A percentile compares a stretch with the other conserved stretches of the same genome.
These are phyloP conservation scores for Fusarium liriodendri DNA, from an alignment of 2,329 filamentous ascomycete species.

Conservation along the genomic window DNA sequence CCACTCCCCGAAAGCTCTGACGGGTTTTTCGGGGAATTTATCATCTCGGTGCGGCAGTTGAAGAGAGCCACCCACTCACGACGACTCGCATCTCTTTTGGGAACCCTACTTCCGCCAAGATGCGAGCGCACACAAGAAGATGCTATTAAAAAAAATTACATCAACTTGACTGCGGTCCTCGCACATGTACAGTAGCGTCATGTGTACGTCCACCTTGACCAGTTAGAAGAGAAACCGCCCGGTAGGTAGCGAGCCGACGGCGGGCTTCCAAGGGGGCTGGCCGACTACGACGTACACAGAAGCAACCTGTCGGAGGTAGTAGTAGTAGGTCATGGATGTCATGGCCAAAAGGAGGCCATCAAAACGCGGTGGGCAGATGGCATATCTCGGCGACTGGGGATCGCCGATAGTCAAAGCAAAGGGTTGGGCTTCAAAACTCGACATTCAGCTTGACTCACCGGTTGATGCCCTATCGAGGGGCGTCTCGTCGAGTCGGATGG, in stretches of 20 bases:
- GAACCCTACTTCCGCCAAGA: conserved; percentile 20
- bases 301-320: conserved; percentile 14
- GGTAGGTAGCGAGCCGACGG: conserved; percentile 29
- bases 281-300: conserved; percentile 13
- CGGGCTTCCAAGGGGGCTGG: conserved; percentile 23
- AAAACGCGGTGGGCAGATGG: conserved; percentile 24
- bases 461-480: conserved; percentile 31
- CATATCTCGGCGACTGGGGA: conserved; percentile 22
- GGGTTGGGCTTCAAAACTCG: conserved; percentile 29
- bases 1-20: conserved; percentile 6
- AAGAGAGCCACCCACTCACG: conserved; percentile 10
- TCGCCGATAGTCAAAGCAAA: conserved; percentile 1
- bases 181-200: conserved; percentile 41
- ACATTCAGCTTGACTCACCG: conserved; percentile 19
- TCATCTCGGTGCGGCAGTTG: conserved; percentile 21
- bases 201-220: conserved; percentile 31
- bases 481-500: conserved; percentile 13
- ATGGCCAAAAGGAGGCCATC: conserved; percentile 11
- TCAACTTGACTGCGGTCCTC: conserved; percentile 12
- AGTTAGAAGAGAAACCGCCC: conserved; percentile 27
- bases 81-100: conserved; percentile 9
- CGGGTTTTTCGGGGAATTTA: conserved; percentile 14
- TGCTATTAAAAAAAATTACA: background rate
- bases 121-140: conserved; percentile 9
- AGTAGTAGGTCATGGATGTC: conserved; percentile 22